These are phyloP conservation scores for Alternaria gansuensis DNA, from an alignment of 2,329 filamentous ascomycete genomes.

Conservation along the genomic window DNA sequence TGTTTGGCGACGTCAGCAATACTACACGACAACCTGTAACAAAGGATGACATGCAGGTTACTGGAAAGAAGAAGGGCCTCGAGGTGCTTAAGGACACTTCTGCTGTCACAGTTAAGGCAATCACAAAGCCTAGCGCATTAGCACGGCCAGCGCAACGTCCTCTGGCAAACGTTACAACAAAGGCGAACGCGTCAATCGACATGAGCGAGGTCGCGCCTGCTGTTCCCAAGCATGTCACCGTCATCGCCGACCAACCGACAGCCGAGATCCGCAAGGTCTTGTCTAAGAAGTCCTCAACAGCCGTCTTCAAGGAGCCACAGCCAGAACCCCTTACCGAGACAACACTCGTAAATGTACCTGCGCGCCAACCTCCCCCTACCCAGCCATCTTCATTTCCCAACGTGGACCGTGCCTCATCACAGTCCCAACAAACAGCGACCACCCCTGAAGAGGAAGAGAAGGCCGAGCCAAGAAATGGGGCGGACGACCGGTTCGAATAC, in stretches of 20 bases:
- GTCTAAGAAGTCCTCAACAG: conserved; percentile 61
- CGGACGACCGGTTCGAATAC: conserved; percentile 47
- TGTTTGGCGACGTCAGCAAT: conserved; percentile 85
- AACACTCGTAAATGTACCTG: conserved; percentile 28
- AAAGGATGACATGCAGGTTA: conserved; percentile 66
- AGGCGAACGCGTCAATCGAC: conserved; percentile 31
- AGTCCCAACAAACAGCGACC: conserved; percentile 27
- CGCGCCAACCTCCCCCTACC: conserved; percentile 35
- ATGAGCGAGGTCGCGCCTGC: conserved; percentile 29
- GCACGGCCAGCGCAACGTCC: conserved; percentile 71
- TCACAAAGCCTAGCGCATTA: conserved; percentile 57
- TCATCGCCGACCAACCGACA: conserved; percentile 43
- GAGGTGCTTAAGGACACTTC: conserved; percentile 48
- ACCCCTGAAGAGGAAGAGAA: conserved; percentile 28
- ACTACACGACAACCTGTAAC: conserved; percentile 55
- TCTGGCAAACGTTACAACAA: conserved; percentile 44
- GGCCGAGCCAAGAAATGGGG: conserved; percentile 31
- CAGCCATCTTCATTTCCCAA: conserved; percentile 37
- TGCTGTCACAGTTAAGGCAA: conserved; percentile 48
- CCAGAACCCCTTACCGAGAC: conserved; percentile 32
- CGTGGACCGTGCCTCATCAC: conserved; percentile 34
- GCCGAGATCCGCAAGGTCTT: conserved; percentile 58
- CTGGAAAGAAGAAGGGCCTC: conserved; percentile 53
- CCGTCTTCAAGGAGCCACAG: conserved; percentile 63
- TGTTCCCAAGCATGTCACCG: conserved; percentile 34